Conservation (phyloP, 176 grass and related monocot species). For the Oryza glumipatula region DNA sequence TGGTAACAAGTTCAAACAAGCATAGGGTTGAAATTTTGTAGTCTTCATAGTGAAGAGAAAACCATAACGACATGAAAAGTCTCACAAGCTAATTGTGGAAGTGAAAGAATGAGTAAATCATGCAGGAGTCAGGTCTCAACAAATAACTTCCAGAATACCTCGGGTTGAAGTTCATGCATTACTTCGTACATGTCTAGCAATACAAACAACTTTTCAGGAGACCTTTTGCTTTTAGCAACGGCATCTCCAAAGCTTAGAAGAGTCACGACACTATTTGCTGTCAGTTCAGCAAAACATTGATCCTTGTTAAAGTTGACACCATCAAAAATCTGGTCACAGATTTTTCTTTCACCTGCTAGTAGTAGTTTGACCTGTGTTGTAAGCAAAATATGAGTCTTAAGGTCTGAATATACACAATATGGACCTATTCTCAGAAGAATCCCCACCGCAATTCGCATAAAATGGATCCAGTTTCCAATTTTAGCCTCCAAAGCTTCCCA, state of each 20-base stretch:
- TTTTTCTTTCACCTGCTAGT: conserved; percentile 83
- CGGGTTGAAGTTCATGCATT: conserved; percentile 81
- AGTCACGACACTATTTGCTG: conserved; percentile 69
- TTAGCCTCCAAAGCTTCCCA: conserved; percentile 96
- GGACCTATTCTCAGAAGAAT: conserved; percentile 19
- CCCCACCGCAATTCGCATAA: conserved; percentile 86
- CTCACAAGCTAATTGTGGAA: conserved; percentile 7
- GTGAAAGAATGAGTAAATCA: conserved; percentile 5
- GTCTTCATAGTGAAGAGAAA: conserved; percentile 25
- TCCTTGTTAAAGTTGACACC: conserved; percentile 73
- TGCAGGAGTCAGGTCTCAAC: conserved; percentile 5
- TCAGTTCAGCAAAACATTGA: conserved; percentile 84
- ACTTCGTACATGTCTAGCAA: conserved; percentile 99
- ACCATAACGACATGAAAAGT: conserved; percentile 1
- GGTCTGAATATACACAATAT: conserved; percentile 10
- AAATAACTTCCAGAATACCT: conserved; percentile 56
- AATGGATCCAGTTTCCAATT: conserved; percentile 96
- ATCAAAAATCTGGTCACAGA: conserved; percentile 87
- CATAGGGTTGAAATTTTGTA: conserved; percentile 16
- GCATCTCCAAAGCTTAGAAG: conserved; percentile 96
- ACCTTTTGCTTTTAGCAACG: conserved; percentile 94
- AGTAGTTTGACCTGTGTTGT: conserved; percentile 81
- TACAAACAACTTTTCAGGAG: conserved; percentile 93
- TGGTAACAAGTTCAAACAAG: conserved; percentile 49
- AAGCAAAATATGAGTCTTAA: conserved; percentile 33